A percentile compares a stretch with the other conserved stretches of the same genome.
phyloP scores from a whole-genome alignment of 257 asterid genomes.

The Ilex aquifolium region DNA sequence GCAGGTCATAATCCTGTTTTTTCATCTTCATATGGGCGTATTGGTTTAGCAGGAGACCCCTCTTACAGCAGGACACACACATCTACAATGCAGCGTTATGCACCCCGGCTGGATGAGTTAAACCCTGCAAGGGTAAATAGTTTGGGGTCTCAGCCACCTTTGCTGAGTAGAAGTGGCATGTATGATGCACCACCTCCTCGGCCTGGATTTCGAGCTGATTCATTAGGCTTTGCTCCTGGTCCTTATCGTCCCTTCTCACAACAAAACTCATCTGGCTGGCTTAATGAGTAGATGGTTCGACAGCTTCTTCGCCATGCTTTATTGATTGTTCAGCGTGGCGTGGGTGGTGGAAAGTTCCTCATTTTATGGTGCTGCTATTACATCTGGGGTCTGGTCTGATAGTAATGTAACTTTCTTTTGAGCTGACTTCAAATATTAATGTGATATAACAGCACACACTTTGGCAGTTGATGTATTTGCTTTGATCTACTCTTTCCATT shows the following conservation, averaged over 20 bases:
- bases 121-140: slow-evolving; percentile 23
- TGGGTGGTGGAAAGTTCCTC: too few relatives aligned
- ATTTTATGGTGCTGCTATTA: too few relatives aligned
- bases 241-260: slow-evolving; percentile 37
- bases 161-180: slow-evolving; percentile 8
- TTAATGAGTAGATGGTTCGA: slow-evolving; percentile 39
- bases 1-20: slow-evolving; percentile 9
- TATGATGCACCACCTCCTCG: slow-evolving; percentile 18
- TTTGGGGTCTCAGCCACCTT: slow-evolving; percentile 19
- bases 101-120: slow-evolving; percentile 48
- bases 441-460: too few relatives aligned
- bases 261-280: slow-evolving; percentile 65
- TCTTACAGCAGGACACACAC: slow-evolving; percentile 20
- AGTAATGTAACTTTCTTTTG: too few relatives aligned
- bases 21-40: slow-evolving; percentile 17
- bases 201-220: slow-evolving; percentile 17
- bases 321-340: too few relatives aligned
- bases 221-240: slow-evolving; percentile 44
- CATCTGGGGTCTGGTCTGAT: too few relatives aligned
- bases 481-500: too few relatives aligned
- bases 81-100: slow-evolving; percentile 44
- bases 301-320: too few relatives aligned
- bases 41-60: slow-evolving; percentile 13
- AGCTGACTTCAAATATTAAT: too few relatives aligned
- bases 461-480: too few relatives aligned